Base-by-base conservation (phyloP, 129 eudicot species). In the Ambrosia artemisiifolia region DNA sequence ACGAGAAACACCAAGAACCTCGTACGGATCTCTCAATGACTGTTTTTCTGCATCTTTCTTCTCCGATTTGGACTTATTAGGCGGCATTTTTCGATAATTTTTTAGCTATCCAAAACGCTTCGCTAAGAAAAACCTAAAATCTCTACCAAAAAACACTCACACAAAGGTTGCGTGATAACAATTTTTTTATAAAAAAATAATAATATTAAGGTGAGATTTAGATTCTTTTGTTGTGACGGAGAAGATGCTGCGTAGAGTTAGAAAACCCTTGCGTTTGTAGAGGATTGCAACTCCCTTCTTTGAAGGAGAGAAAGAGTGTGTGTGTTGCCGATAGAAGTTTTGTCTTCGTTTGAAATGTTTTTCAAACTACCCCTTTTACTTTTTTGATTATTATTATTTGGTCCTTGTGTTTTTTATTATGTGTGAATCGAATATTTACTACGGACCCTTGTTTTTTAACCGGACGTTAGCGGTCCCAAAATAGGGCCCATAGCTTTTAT, bases 11-110 rank as follows among this genome's bases (percentile, higher is more conserved):
- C 95, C 88, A 65, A 91, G 87, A 54, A 87, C 95, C 67, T 91
- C 97, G 55, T 91, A 91, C 1, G 97, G 92, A 73, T 91, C 97
- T 79, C 95, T 83, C 46, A 89, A 60, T 36, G 78, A 75, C 77
- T 72, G 86, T 75, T 77, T 86, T 62, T 70, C 80, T 11, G 80
- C 61, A 47, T 88, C 85, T 0, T 46, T 59, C 51, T 77, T 87
- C 67, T 91, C 95, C 54, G 86, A 66, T 78, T 88, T 88, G 19
- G 89, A 80, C 71, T 82, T 84, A 20, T 81, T 84, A 34, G 78
- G 83, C 64, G 84, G 92, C 97, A 91, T 91, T 78, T 47, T 76
- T 78, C 72, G 63, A 42, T 53, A 3, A 13, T 40, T 59, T 59
- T 46, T 59, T 38, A 35, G 18, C 53, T 55, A 28, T 38, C 43